Base-by-base conservation (phyloP, 257 asterid genomes). In the Schizonepeta tenuifolia region DNA sequence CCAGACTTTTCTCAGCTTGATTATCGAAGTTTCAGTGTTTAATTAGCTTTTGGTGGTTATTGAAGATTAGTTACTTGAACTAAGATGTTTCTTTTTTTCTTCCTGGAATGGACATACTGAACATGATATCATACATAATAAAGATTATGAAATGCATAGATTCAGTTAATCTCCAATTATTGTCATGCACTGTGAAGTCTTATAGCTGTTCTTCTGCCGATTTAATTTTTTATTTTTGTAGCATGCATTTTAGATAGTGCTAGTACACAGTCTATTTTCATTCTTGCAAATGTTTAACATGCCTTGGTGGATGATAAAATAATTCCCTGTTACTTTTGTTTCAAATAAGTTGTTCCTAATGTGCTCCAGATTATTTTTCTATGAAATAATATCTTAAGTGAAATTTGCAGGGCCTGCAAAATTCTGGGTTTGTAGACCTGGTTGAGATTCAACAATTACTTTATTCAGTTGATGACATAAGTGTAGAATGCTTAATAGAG, bases 321-420 rank as follows among this genome's bases (percentile, higher is more conserved):
- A 80, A 17, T 46, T 50, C 55, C 71, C 68, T 50, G 17, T 18
- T 40, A 38, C 26, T 55, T 63, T 54, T 67, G 24, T 65, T 72
- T 76, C 33, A 60, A 69, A 46, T 67, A 62, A 35, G 43, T 78
- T 67, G 36, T 60, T 76, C 53, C 64, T 69, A 54, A 35, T 31
- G 8, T 69, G 33, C 49, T 66, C 57, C 69, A 17, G 44, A 17
- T 54, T 46, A 18, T 62, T 38, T 49, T 55, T 57, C 17, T 47
- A 21, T 7, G 36, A 71, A 65, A 35, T 67, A 62, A 43, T 51
- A 47, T 79, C 14, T 36, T 55, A 66, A 56, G 59, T 65, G 26
- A 72, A 72, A 69, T 77, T 83, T 84, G 81, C 95, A 94, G 97
- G 96, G 84, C 64, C 71, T 73, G 68, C 84, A 73, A 28, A 74